Percentiles rank a stretch among this genome's conserved stretches.
phyloP scores from a whole-genome alignment of 257 asterid species.

The Nicotiana tomentosiformis region DNA sequence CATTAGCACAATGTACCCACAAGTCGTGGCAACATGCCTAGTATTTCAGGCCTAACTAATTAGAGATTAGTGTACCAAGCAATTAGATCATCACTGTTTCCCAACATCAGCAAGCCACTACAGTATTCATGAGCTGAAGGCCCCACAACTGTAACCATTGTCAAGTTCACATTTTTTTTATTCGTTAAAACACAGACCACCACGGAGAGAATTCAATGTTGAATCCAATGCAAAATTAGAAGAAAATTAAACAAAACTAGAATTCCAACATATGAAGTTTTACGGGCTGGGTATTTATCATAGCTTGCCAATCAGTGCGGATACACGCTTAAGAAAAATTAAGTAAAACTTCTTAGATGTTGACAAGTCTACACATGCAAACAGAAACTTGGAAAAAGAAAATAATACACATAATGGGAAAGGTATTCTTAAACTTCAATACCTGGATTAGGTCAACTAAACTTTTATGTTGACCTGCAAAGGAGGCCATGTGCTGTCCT shows the following conservation, averaged over 20 bases:
- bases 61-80: neutral
- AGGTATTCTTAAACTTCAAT: slow-evolving; percentile 11
- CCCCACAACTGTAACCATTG: neutral
- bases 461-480: slow-evolving; percentile 56
- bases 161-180: too few species aligned
- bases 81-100: too few species aligned
- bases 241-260: neutral
- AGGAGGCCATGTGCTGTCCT: slow-evolving; percentile 27
- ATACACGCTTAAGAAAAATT: neutral
- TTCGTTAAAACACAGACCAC: neutral
- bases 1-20: neutral
- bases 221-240: neutral
- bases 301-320: neutral
- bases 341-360: neutral
- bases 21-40: neutral
- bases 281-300: neutral
- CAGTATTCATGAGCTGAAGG: neutral
- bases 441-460: slow-evolving; percentile 78
- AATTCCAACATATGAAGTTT: neutral
- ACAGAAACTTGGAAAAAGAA: neutral
- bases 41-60: neutral
- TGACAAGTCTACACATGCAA: neutral
- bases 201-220: neutral
- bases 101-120: neutral
- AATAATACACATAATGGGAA: slow-evolving; percentile 6